A percentile compares a stretch with the other conserved stretches of the same genome.
These are phyloP conservation scores for Sphagnum tenellum DNA, from an alignment of 225 moss, liverwort and hornwort genomes.

Conservation along the genomic window DNA sequence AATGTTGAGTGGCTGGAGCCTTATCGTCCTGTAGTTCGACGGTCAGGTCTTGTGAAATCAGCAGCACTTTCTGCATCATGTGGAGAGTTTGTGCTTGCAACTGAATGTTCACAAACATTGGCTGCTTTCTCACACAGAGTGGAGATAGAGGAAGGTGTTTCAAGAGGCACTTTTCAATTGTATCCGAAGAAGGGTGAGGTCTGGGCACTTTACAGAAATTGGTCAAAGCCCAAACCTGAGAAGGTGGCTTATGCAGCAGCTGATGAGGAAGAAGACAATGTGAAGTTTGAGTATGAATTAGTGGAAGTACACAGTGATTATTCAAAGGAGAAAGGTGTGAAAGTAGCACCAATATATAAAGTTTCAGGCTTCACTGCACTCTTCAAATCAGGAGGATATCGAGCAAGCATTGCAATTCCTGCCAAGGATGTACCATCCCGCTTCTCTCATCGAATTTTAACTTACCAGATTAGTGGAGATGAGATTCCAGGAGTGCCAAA, in stretches of 20 bases:
- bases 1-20: slow-evolving; percentile 47
- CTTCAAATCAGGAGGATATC: slow-evolving; percentile 11
- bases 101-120: slow-evolving; percentile 22
- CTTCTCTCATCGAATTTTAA: slow-evolving; percentile 42
- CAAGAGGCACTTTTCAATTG: slow-evolving; percentile 8
- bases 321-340: slow-evolving; percentile 21
- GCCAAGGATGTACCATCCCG: slow-evolving; percentile 18
- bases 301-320: slow-evolving; percentile 16
- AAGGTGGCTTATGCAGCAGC: neutral
- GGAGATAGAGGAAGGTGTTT: slow-evolving; percentile 8
- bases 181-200: slow-evolving; percentile 28
- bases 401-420: slow-evolving; percentile 2
- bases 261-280: slow-evolving; percentile 7
- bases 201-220: slow-evolving; percentile 42
- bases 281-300: slow-evolving; percentile 29
- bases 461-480: slow-evolving; percentile 16
- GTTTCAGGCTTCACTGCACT: slow-evolving; percentile 38
- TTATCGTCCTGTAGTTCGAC: slow-evolving; percentile 15
- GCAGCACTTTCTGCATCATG: slow-evolving; percentile 36
- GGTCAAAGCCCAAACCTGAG: slow-evolving; percentile 38
- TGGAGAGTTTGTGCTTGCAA: slow-evolving; percentile 39
- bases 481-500: slow-evolving; percentile 42
- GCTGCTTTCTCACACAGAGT: slow-evolving; percentile 42
- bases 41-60: slow-evolving; percentile 25
- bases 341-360: slow-evolving; percentile 25